Evolutionary conservation across 2,329 filamentous ascomycete genomes (phyloP).

Genomic region (Verticillium isaacii): DNA sequence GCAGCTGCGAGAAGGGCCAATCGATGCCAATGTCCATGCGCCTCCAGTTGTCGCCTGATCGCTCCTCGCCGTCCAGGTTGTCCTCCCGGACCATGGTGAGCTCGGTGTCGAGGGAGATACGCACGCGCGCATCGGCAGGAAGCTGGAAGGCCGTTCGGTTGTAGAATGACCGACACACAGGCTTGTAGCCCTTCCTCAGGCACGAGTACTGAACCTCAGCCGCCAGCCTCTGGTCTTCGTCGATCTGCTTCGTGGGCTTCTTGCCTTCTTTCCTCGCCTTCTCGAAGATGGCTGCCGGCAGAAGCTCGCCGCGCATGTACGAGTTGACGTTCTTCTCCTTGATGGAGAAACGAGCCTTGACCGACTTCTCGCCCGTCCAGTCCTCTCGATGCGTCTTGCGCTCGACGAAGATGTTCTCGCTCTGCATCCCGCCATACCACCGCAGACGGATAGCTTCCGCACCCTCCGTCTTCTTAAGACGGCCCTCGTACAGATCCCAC

Average conservation of each 20-base stretch:
- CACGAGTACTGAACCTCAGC: conserved; percentile 92
- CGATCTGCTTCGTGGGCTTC: conserved; percentile 87
- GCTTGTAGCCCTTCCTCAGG: conserved; percentile 78
- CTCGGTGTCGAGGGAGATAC: conserved; percentile 95
- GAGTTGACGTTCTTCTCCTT: conserved; percentile 98
- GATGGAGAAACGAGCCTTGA: conserved; percentile 90
- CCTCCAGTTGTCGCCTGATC: conserved; percentile 87
- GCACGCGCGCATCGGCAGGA: conserved; percentile 89
- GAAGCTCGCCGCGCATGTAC: conserved; percentile 78
- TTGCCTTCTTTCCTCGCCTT: conserved; percentile 95
- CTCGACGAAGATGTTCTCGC: conserved; percentile 92
- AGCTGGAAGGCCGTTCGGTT: conserved; percentile 97
- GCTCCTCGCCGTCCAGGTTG: conserved; percentile 74
- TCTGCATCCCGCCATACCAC: conserved; percentile 97
- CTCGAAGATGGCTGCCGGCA: conserved; percentile 86
- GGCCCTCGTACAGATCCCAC: conserved; percentile 91
- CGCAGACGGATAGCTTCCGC: conserved; percentile 93
- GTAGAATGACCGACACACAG: conserved; percentile 94
- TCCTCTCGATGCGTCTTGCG: conserved; percentile 97
- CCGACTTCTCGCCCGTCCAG: conserved; percentile 98
- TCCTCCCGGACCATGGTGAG: conserved; percentile 94
- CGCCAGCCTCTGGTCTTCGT: conserved; percentile 83
- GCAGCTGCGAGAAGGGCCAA: conserved; percentile 86
- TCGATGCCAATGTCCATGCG: conserved; percentile 97
- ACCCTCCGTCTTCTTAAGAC: conserved; percentile 95